phyloP scores from a whole-genome alignment of 768 basidiomycete species.

The Podaxis sp. region DNA sequence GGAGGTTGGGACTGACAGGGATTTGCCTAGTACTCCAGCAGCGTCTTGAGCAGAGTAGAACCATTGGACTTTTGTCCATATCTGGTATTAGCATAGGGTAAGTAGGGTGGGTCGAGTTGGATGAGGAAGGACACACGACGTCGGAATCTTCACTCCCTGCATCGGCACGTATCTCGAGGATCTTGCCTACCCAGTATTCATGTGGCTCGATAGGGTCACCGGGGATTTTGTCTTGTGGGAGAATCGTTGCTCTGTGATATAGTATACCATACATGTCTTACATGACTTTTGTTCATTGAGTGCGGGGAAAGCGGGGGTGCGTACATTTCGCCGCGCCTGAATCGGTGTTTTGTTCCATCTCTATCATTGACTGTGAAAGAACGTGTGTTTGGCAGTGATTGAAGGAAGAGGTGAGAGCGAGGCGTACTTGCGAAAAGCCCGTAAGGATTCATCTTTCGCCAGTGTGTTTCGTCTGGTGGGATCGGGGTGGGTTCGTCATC shows the following conservation, averaged over 20 bases:
- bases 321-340: slow-evolving; percentile 35
- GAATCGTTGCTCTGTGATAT: slow-evolving; percentile 37
- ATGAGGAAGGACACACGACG: slow-evolving; percentile 24
- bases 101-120: not conserved
- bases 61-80: slow-evolving; percentile 57
- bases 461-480: slow-evolving; percentile 14
- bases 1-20: slow-evolving; percentile 42
- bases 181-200: slow-evolving; percentile 54
- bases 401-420: not conserved
- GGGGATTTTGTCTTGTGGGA: slow-evolving; percentile 33
- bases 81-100: slow-evolving; percentile 29
- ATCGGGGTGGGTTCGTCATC: not conserved
- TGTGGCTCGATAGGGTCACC: slow-evolving; percentile 27
- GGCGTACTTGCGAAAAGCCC: slow-evolving; percentile 20
- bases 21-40: slow-evolving; percentile 34
- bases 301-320: slow-evolving; percentile 10
- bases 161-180: slow-evolving; percentile 44
- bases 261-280: not conserved
- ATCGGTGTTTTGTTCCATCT: slow-evolving; percentile 31
- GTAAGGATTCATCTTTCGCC: slow-evolving; percentile 20
- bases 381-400: not conserved
- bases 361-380: slow-evolving; percentile 12
- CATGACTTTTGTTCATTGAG: too few relatives aligned
- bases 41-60: slow-evolving; percentile 54
- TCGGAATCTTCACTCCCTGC: slow-evolving; percentile 26